Evolutionary conservation across 176 grass and related monocot genomes (phyloP).

Genomic region (Alopecurus myosuroides): DNA sequence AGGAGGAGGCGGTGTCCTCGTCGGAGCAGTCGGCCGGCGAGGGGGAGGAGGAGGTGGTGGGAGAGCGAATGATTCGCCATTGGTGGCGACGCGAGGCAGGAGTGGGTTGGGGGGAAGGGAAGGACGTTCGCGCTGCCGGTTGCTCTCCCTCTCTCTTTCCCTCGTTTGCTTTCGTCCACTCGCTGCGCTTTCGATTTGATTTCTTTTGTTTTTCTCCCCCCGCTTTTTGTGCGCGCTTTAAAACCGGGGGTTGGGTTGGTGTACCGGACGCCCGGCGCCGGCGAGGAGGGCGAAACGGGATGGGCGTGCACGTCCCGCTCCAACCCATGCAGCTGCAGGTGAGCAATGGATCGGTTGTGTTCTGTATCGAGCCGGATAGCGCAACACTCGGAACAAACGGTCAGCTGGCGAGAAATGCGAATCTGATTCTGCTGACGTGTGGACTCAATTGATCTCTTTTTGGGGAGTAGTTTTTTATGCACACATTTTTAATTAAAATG

Average conservation of each 20-base stretch:
- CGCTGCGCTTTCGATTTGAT: neutral
- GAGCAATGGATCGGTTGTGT: neutral
- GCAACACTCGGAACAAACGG: too few relatives aligned
- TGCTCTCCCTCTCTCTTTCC: neutral
- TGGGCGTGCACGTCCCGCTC: neutral
- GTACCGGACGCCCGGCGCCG: constrained; percentile 22
- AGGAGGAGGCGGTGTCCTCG: neutral
- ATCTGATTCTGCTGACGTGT: too few relatives aligned
- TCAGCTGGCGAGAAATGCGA: too few relatives aligned
- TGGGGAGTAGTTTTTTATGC: too few relatives aligned
- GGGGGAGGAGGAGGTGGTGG: constrained; percentile 22
- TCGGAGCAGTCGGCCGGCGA: constrained; percentile 33
- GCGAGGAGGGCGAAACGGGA: constrained; percentile 8
- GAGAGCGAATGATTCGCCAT: constrained; percentile 50
- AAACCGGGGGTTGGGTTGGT: constrained; percentile 33
- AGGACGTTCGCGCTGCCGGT: neutral
- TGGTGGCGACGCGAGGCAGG: too few relatives aligned
- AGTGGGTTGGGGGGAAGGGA: too few relatives aligned
- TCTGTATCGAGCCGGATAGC: neutral
- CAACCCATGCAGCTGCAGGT: too few relatives aligned
- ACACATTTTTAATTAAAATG: too few relatives aligned
- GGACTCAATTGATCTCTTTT: too few relatives aligned
- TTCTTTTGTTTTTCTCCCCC: neutral
- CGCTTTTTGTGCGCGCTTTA: constrained; percentile 28
- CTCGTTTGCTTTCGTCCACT: neutral